Base-by-base conservation (phyloP, 495 filamentous ascomycete genomes). In the Xylaria longipes region DNA sequence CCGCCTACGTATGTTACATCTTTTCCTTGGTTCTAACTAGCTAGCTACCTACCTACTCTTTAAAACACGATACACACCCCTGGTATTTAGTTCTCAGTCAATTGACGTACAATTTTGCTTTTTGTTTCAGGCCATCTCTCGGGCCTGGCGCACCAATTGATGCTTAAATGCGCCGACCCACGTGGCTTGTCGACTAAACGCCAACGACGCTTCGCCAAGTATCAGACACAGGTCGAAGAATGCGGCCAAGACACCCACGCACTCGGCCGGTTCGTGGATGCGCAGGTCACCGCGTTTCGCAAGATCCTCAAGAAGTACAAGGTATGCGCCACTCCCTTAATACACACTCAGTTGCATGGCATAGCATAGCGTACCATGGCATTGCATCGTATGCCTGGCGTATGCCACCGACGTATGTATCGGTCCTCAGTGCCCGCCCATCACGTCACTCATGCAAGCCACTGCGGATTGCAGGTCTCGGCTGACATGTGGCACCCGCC, bases 251-350 rank as follows among this genome's bases (percentile, higher is more conserved):
- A 93, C 63, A 87, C 91, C 41, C 82, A 84, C 65, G 83, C 82
- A 3, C 79, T 94, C 15, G 83, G 85, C 37, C 87, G 90, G 61
- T 94, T 91, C 68, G 85, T 88, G 29, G 80, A 83, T 61, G 88
- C 89, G 22, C 91, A 94, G 77, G 81, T 87, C 14, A 84, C 87
- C 27, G 91, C 88, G 3, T 92, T 94, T 74, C 84, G 83, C 71
- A 94, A 94, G 80, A 87, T 94, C 6, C 81, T 93, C 68, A 94
- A 94, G 78, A 94, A 94, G 77, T 93, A 94, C 81, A 82, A 82
- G 79, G 82, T 81, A 75, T 50, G 80, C 76, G 69, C 8, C 8
- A 12, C 31, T 1, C 43, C 14, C 22, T 29, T 35, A 37, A 25
- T 35, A 14, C 33, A 15, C 7, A 15, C 5, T 3, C 17, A 37